Percentiles rank a stretch among this genome's conserved stretches.
These are phyloP conservation scores for Arthrobotrys megalospora DNA, from an alignment of 2,329 filamentous ascomycete genomes.

Conservation along the genomic window DNA sequence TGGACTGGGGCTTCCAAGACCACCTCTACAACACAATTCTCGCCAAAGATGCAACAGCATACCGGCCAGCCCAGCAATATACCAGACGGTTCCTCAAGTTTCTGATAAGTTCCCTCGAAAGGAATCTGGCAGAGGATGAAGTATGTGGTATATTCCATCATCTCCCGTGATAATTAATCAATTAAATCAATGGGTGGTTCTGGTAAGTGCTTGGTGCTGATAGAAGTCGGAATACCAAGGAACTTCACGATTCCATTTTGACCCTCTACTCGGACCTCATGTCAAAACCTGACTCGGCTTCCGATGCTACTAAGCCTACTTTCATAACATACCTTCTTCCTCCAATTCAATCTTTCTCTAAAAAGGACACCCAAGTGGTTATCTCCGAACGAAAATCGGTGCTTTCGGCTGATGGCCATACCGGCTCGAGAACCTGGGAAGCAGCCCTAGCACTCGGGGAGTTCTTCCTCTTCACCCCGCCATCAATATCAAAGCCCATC, in stretches of 20 bases:
- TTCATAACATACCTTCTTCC: constrained; percentile 63
- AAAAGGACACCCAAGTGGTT: constrained; percentile 76
- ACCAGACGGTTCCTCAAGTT: constrained; percentile 54
- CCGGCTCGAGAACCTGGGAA: constrained; percentile 85
- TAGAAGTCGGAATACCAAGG: constrained; percentile 37
- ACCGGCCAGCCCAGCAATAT: constrained; percentile 32
- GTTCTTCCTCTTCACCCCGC: constrained; percentile 72
- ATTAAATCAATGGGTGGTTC: neutral
- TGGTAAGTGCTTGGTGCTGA: constrained; percentile 2
- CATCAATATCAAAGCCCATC: constrained; percentile 44
- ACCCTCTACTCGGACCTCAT: constrained; percentile 61
- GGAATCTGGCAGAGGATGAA: constrained; percentile 42
- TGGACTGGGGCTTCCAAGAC: constrained; percentile 46
- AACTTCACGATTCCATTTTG: constrained; percentile 62
- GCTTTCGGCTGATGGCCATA: constrained; percentile 80
- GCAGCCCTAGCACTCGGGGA: constrained; percentile 81
- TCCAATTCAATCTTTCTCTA: constrained; percentile 17
- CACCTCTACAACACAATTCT: constrained; percentile 58
- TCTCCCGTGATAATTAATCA: neutral
- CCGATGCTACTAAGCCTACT: constrained; percentile 46
- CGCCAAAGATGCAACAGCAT: constrained; percentile 58
- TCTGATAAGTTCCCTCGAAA: constrained; percentile 33
- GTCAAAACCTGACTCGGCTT: constrained; percentile 43
- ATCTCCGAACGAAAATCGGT: constrained; percentile 72
- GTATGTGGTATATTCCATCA: constrained; percentile 15